Conservation (phyloP, 192 early-diverging fungal genomes). For the Backusella psychrophila region DNA sequence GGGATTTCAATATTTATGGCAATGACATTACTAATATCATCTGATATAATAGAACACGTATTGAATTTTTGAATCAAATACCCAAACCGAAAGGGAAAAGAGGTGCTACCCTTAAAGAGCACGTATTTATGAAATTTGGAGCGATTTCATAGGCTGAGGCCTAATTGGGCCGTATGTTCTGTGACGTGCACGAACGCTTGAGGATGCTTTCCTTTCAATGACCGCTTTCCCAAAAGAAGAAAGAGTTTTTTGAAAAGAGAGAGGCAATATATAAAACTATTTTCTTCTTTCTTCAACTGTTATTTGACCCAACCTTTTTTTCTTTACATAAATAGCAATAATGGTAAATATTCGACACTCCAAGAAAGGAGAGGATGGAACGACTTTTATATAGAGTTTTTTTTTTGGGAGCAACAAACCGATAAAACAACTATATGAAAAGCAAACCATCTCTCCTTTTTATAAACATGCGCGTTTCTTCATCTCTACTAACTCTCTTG, state of each 20-base stretch:
- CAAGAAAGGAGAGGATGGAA: neutral
- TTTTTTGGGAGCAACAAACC: neutral
- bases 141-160: neutral
- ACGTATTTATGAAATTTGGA: neutral
- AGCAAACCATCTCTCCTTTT: neutral
- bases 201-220: constrained; percentile 5
- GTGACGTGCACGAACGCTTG: constrained; percentile 5
- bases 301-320: neutral
- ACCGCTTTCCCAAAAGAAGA: constrained; percentile 4
- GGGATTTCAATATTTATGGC: too few relatives aligned
- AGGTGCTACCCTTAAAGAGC: too few relatives aligned
- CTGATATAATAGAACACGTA: too few relatives aligned
- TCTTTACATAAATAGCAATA: neutral
- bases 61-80: too few relatives aligned
- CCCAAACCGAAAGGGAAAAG: too few relatives aligned
- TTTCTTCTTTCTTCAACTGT: neutral
- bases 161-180: neutral
- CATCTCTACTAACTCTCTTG: neutral
- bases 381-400: neutral
- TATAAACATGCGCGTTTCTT: neutral
- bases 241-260: neutral
- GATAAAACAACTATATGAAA: neutral
- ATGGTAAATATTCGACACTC: neutral
- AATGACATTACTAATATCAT: too few relatives aligned
- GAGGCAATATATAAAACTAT: neutral